Conservation (phyloP, 257 asterid species). For the Euphrasia confusa region DNA sequence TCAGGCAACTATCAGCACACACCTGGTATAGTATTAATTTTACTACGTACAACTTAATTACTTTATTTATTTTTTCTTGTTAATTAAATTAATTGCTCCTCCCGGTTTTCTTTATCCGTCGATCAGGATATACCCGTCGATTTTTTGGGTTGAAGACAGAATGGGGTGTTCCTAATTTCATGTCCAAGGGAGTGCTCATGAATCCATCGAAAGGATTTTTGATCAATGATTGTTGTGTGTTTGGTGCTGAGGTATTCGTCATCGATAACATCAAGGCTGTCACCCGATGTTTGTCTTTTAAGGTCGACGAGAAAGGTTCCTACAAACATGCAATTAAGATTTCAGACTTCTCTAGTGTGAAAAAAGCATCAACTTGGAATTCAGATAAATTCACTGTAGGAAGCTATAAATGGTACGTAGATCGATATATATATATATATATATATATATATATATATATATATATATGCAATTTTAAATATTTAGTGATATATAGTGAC, state of each 20-base stretch:
- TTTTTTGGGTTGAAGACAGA: slow-evolving; percentile 16
- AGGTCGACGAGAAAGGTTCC: neutral
- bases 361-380: neutral
- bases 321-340: neutral
- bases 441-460: no score
- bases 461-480: no score
- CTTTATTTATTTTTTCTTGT: no score
- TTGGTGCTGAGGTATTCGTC: slow-evolving; percentile 21
- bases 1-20: neutral
- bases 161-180: slow-evolving; percentile 26
- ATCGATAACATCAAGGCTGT: neutral
- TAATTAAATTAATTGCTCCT: no score
- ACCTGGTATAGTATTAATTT: neutral
- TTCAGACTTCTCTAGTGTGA: neutral
- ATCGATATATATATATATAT: no score
- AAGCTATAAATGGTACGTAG: neutral
- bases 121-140: slow-evolving; percentile 9
- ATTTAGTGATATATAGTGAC: no score
- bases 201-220: slow-evolving; percentile 25
- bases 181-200: slow-evolving; percentile 4
- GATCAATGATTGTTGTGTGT: slow-evolving; percentile 21
- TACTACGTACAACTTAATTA: no score
- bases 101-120: no score
- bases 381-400: neutral
- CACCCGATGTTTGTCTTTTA: neutral